phyloP scores from a whole-genome alignment of 768 basidiomycete genomes.

The Macrolepiota albuminosa region DNA sequence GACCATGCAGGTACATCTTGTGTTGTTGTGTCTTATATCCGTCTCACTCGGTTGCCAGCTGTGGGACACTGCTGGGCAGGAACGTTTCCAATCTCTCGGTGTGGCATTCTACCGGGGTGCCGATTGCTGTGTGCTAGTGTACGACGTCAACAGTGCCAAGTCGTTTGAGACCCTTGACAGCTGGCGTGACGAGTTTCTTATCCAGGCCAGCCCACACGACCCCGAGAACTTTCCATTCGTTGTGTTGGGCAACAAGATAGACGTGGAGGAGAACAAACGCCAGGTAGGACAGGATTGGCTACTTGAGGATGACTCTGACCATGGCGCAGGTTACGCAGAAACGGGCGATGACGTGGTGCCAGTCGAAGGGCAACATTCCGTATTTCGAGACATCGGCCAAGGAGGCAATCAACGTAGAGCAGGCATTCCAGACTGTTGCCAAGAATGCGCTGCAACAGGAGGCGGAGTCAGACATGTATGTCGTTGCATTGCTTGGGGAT shows the following conservation, averaged over 20 bases:
- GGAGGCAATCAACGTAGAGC: slow-evolving; percentile 99
- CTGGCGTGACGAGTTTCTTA: slow-evolving; percentile 99
- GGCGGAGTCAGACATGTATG: slow-evolving; percentile 58
- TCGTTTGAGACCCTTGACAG: slow-evolving; percentile 98
- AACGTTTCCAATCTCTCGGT: slow-evolving; percentile 98
- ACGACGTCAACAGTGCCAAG: slow-evolving; percentile 98
- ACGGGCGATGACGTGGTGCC: slow-evolving; percentile 99
- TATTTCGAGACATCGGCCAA: slow-evolving; percentile 99
- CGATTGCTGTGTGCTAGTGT: slow-evolving; percentile 98
- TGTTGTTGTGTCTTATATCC: background rate
- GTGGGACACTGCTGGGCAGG: slow-evolving; percentile 99
- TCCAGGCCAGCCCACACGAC: slow-evolving; percentile 97
- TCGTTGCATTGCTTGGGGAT: background rate
- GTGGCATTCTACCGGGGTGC: slow-evolving; percentile 99
- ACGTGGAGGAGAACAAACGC: slow-evolving; percentile 97
- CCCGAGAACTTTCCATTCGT: slow-evolving; percentile 99
- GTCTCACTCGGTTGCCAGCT: slow-evolving; percentile 44
- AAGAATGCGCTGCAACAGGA: slow-evolving; percentile 99
- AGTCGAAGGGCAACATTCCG: slow-evolving; percentile 98
- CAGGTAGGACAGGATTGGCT: slow-evolving; percentile 56
- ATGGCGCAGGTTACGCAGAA: slow-evolving; percentile 88
- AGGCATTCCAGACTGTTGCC: slow-evolving; percentile 99
- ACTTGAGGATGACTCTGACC: slow-evolving; percentile 6
- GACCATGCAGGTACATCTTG: slow-evolving; percentile 83
- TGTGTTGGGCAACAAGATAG: slow-evolving; percentile 99